These are phyloP conservation scores for Urochloa ruziziensis DNA, from an alignment of 176 grass and related monocot species.

Conservation along the genomic window DNA sequence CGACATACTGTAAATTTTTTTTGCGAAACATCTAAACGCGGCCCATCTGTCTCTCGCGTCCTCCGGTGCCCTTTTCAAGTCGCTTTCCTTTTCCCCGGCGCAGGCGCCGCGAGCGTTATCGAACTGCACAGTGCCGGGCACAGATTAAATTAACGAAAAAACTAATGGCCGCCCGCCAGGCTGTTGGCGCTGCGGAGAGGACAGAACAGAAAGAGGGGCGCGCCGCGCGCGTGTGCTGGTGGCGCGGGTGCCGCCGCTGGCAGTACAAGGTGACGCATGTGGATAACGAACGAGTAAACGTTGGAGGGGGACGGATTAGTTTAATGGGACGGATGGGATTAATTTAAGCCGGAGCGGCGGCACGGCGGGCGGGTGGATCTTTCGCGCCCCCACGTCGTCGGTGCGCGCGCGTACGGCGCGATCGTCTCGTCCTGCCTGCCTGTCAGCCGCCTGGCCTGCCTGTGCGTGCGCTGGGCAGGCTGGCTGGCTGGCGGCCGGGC, in stretches of 20 bases:
- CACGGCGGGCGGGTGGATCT: slow-evolving; percentile 24
- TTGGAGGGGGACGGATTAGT: neutral
- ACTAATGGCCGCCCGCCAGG: neutral
- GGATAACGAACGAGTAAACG: slow-evolving; percentile 30
- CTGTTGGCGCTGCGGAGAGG: neutral
- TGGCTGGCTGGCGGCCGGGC: neutral
- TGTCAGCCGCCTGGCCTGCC: too few species aligned
- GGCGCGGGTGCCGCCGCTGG: neutral
- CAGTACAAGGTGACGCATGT: slow-evolving; percentile 22
- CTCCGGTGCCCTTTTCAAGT: neutral
- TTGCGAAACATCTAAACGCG: too few species aligned
- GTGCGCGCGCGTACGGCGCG: slow-evolving; percentile 37
- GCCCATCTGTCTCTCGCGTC: too few species aligned
- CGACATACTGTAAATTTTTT: too few species aligned
- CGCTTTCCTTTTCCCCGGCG: slow-evolving; percentile 3
- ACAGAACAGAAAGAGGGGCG: neutral
- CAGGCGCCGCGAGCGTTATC: neutral
- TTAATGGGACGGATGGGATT: neutral
- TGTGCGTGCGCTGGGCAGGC: neutral
- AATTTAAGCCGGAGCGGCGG: neutral
- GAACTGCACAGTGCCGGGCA: slow-evolving; percentile 9
- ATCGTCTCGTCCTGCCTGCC: neutral
- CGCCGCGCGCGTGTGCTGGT: neutral
- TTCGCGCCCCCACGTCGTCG: slow-evolving; percentile 12
- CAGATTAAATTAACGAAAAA: too few species aligned